Evolutionary conservation across 768 basidiomycete species (phyloP).

Genomic region (Boletellus emodensis): DNA sequence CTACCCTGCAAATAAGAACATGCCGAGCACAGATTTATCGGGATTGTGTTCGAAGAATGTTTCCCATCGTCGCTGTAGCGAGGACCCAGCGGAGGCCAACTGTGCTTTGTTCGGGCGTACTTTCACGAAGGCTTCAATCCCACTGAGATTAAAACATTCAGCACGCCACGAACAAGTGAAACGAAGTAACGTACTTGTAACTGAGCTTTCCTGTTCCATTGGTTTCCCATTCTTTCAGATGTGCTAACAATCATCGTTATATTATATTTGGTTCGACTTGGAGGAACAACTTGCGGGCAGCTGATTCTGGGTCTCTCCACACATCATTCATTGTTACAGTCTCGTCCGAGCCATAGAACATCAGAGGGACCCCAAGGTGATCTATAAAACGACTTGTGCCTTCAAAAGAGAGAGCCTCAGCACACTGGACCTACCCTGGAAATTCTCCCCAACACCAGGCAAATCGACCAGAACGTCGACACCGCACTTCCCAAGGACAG

Average conservation of each 20-base stretch:
- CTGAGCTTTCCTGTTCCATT: constrained; percentile 45
- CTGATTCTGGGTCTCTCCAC: constrained; percentile 34
- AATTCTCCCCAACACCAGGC: constrained; percentile 43
- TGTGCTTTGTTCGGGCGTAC: constrained; percentile 22
- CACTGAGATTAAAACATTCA: constrained; percentile 5
- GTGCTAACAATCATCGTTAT: constrained; percentile 14
- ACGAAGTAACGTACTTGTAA: constrained; percentile 43
- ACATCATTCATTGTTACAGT: constrained; percentile 46
- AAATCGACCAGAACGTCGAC: constrained; percentile 34
- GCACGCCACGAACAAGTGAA: background rate
- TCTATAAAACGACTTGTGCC: constrained; percentile 11
- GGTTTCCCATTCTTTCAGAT: constrained; percentile 29
- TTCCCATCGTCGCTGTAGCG: constrained; percentile 21
- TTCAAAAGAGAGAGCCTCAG: too few relatives aligned
- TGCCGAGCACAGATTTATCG: constrained; percentile 29
- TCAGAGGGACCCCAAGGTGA: constrained; percentile 24
- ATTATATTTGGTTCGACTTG: background rate
- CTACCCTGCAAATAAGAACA: constrained; percentile 41
- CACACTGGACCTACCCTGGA: background rate
- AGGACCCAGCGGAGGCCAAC: constrained; percentile 16
- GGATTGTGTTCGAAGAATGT: constrained; percentile 10
- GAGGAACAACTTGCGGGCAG: constrained; percentile 34
- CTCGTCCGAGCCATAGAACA: constrained; percentile 40
- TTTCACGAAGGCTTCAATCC: constrained; percentile 18
- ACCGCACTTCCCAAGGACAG: constrained; percentile 25